Evolutionary conservation across 2,329 filamentous ascomycete genomes (phyloP), one percentile per base, ranked within the genome.

Genomic region (Hortaea sp.): DNA sequence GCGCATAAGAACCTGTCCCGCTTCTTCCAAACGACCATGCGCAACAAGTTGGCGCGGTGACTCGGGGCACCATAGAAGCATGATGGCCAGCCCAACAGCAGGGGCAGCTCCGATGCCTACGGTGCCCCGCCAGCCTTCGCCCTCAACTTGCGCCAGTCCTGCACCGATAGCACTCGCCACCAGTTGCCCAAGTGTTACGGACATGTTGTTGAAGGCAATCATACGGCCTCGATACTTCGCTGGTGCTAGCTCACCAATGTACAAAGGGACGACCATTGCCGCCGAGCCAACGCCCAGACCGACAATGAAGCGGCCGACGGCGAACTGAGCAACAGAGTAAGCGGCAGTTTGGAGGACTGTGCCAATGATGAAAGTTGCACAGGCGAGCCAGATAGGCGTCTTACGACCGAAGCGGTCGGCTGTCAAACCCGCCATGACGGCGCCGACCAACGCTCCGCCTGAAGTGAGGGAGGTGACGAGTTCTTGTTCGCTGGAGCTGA

Each of bases 221-320:
- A 73, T 70, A 3, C 69, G 63, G 11, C 73, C 73, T 43, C 73
- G 66, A 38, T 70, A 69, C 49, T 69, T 71, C 3, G 72, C 67
- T 0, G 73, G 74, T 1, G 73, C 69, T 3, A 76, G 62, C 46
- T 76, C 73, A 2, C 67, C 69, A 37, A 76, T 74, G 51, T 76
- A 77, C 6, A 67, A 45, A 51, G 57, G 67, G 37, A 56, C 53
- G 12, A 57, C 48, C 69, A 75, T 74, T 10, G 69, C 67, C 6
- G 70, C 72, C 1, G 63, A 67, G 0, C 70, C 69, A n/a, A 73
- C 70, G 38, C 73, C 72, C 5, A 76, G 62, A 3, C 73, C 72
- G 37, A 76, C 66, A 1, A 77, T 53, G 3, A 75, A 59, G 6
- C 70, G 63, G 5, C 70, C 70, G 4, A 71, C 64, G 1, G 63